Percentiles rank a stretch among this genome's conserved stretches.
phyloP scores from a whole-genome alignment of 2,329 filamentous ascomycete genomes.

The Cladosporium sp. region DNA sequence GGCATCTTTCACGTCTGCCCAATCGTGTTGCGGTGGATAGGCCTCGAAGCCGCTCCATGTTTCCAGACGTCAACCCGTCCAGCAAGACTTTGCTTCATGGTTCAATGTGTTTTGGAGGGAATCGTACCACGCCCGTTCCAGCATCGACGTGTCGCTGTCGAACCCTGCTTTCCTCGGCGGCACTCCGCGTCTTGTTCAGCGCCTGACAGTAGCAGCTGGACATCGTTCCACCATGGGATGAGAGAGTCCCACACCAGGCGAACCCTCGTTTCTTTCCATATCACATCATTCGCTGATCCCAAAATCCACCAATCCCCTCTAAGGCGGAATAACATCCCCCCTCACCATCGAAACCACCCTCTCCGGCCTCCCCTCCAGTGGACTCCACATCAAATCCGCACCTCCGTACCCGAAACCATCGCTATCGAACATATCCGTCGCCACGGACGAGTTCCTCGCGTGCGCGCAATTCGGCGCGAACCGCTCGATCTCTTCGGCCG shows the following conservation, averaged over 20 bases:
- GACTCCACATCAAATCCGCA: slow-evolving; percentile 13
- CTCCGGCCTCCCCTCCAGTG: slow-evolving; percentile 1
- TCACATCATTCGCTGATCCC: background rate
- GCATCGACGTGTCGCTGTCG: background rate
- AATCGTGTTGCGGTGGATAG: too few relatives aligned
- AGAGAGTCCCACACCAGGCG: background rate
- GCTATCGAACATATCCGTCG: background rate
- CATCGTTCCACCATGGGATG: background rate
- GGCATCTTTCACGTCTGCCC: too few relatives aligned
- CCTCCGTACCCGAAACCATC: background rate
- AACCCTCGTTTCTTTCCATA: background rate
- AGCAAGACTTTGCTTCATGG: background rate
- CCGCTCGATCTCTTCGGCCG: slow-evolving; percentile 22
- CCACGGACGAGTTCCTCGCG: background rate
- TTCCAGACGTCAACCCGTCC: too few relatives aligned
- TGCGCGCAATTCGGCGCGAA: background rate
- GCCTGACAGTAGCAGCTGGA: background rate
- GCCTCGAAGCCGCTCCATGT: too few relatives aligned
- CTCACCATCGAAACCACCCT: background rate
- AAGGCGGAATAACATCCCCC: background rate
- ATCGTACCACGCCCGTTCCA: too few relatives aligned
- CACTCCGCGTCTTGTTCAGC: background rate
- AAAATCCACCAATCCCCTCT: background rate
- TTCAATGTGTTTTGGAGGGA: background rate
- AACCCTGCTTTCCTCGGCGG: background rate